Conservation (phyloP, 768 basidiomycete genomes). For the Mycena olivaceomarginata region DNA sequence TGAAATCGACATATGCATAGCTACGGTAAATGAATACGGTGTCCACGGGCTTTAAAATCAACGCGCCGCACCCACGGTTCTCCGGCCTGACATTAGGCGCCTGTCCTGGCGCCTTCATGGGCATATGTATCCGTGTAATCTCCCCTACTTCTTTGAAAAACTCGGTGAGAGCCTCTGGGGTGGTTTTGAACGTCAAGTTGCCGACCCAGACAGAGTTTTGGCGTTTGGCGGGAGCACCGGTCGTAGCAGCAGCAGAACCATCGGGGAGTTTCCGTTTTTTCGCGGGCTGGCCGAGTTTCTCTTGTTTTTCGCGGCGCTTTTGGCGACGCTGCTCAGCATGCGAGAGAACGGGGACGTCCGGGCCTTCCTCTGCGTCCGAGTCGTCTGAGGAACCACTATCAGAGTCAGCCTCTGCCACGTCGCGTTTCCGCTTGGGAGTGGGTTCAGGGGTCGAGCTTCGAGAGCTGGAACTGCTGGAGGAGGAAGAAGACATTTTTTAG, state of each 20-base stretch:
- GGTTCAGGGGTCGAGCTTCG: slow-evolving; percentile 48
- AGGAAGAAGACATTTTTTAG: slow-evolving; percentile 56
- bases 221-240: slow-evolving; percentile 66
- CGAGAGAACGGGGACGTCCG: slow-evolving; percentile 76
- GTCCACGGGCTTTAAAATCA: slow-evolving; percentile 36
- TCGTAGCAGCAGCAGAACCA: slow-evolving; percentile 55
- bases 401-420: slow-evolving; percentile 38
- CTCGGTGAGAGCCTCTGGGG: slow-evolving; percentile 76
- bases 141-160: slow-evolving; percentile 87
- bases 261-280: slow-evolving; percentile 72
- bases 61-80: slow-evolving; percentile 83
- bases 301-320: slow-evolving; percentile 66
- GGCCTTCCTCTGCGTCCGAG: slow-evolving; percentile 44
- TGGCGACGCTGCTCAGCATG: slow-evolving; percentile 84
- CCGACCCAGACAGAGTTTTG: slow-evolving; percentile 97
- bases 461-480: slow-evolving; percentile 57
- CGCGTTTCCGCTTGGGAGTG: slow-evolving; percentile 56
- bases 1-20: slow-evolving; percentile 98
- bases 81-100: slow-evolving; percentile 66
- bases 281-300: slow-evolving; percentile 46
- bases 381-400: slow-evolving; percentile 47
- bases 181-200: slow-evolving; percentile 94
- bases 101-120: slow-evolving; percentile 78
- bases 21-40: slow-evolving; percentile 61
- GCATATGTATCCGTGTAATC: slow-evolving; percentile 91